Evolutionary conservation across 108 stramenopile genomes (phyloP).

Genomic region (Schizochytrium sp.): DNA sequence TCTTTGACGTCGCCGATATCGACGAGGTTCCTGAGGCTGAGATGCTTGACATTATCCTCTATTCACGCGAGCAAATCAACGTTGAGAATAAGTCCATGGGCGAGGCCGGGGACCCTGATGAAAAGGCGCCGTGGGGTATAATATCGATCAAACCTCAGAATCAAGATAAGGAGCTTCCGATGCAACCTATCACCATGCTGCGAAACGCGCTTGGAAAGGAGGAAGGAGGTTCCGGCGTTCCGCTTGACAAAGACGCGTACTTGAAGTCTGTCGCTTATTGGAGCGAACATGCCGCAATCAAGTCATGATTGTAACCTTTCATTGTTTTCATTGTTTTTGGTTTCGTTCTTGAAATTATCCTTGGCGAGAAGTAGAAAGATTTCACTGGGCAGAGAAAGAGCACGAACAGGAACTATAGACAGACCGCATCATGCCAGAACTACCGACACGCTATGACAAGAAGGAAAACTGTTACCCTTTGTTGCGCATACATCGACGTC

Average conservation of each 20-base stretch:
- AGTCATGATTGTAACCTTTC: background rate
- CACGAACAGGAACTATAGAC: no score
- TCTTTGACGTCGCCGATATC: conserved; percentile 57
- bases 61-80: conserved; percentile 81
- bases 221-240: conserved; percentile 77
- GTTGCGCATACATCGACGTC: no score
- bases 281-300: conserved; percentile 65
- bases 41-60: conserved; percentile 81
- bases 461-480: no score
- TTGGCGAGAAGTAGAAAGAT: no score
- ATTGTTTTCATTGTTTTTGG: no score
- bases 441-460: no score
- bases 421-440: no score
- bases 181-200: conserved; percentile 96
- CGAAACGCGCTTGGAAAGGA: conserved; percentile 88
- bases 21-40: conserved; percentile 65
- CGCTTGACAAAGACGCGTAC: conserved; percentile 64
- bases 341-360: background rate
- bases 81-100: conserved; percentile 76
- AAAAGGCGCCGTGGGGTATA: conserved; percentile 80
- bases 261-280: conserved; percentile 72
- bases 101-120: conserved; percentile 27
- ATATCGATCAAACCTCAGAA: conserved; percentile 93
- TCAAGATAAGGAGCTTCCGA: conserved; percentile 79
- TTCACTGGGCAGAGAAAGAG: no score